A percentile compares a stretch with the other conserved stretches of the same genome.
Evolutionary conservation across 306 rosid genomes (phyloP).

Genomic region (Potentilla sterilis): DNA sequence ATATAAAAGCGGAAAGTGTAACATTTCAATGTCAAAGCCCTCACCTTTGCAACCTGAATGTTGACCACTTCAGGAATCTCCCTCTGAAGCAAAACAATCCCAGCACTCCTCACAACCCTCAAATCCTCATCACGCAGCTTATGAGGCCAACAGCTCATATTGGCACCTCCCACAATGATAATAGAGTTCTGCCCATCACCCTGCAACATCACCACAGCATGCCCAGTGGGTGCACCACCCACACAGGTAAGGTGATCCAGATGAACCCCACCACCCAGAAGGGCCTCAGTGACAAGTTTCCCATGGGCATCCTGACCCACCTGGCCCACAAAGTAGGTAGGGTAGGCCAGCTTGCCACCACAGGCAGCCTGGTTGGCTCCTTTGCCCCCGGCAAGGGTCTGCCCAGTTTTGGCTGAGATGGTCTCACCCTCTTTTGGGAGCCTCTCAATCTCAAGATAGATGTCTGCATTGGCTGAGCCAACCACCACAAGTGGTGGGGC

Average conservation of each 20-base stretch:
- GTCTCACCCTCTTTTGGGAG: conserved; percentile 74
- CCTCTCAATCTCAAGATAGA: conserved; percentile 75
- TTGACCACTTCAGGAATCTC: conserved; percentile 86
- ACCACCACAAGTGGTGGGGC: conserved; percentile 67
- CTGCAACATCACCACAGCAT: conserved; percentile 87
- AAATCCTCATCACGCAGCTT: conserved; percentile 38
- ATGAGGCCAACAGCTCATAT: conserved; percentile 68
- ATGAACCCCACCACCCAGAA: conserved; percentile 50
- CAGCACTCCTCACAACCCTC: conserved; percentile 62
- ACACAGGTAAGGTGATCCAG: conserved; percentile 45
- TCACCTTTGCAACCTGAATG: conserved; percentile 83
- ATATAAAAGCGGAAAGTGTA: not conserved
- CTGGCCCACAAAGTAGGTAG: conserved; percentile 81
- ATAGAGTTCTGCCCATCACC: conserved; percentile 85
- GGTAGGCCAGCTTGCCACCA: conserved; percentile 66
- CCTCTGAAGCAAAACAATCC: conserved; percentile 86
- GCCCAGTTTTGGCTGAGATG: conserved; percentile 58
- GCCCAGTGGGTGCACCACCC: conserved; percentile 57
- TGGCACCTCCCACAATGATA: conserved; percentile 83
- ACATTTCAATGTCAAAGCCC: conserved; percentile 14
- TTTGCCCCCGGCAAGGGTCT: conserved; percentile 82
- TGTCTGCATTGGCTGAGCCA: conserved; percentile 89
- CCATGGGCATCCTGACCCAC: conserved; percentile 82
- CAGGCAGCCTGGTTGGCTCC: conserved; percentile 88
- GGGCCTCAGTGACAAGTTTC: conserved; percentile 50